Conservation (phyloP, 208 protist species). For the Trypanosoma boissoni region DNA sequence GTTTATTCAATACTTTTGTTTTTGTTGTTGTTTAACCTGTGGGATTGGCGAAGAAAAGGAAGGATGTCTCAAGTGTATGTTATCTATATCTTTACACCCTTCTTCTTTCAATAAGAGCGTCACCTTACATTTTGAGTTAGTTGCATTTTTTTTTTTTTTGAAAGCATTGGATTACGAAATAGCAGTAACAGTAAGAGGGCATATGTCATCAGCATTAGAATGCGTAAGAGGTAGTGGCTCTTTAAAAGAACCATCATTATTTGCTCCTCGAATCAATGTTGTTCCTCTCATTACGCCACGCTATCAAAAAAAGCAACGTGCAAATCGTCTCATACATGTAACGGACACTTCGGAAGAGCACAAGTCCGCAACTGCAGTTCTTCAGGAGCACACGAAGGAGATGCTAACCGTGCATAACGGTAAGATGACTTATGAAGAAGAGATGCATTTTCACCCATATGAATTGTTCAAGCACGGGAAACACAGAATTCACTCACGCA, state of each 20-base stretch:
- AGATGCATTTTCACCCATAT: conserved; percentile 85
- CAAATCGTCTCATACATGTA: conserved; percentile 52
- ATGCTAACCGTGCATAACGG: conserved; percentile 63
- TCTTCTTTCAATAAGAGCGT: no score
- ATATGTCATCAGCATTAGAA: conserved; percentile 4
- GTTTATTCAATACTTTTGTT: no score
- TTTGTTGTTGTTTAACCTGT: no score
- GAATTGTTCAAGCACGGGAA: conserved; percentile 80
- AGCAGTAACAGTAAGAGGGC: no score
- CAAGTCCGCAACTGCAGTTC: conserved; percentile 38
- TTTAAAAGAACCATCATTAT: background rate
- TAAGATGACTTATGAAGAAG: conserved; percentile 51
- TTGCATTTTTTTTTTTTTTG: no score
- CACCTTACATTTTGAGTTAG: no score
- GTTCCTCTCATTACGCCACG: conserved; percentile 81
- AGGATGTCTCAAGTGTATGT: no score
- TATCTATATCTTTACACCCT: no score
- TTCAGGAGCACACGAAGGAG: conserved; percentile 65
- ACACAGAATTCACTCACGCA: conserved; percentile 65
- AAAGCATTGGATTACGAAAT: no score
- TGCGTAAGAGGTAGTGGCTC: background rate
- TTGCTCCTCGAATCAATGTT: conserved; percentile 8
- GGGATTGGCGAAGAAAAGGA: no score
- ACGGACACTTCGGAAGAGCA: conserved; percentile 47
- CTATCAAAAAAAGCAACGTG: conserved; percentile 70